Conservation (phyloP, 352 stramenopile species). For the Saprolegnia parasitica region DNA sequence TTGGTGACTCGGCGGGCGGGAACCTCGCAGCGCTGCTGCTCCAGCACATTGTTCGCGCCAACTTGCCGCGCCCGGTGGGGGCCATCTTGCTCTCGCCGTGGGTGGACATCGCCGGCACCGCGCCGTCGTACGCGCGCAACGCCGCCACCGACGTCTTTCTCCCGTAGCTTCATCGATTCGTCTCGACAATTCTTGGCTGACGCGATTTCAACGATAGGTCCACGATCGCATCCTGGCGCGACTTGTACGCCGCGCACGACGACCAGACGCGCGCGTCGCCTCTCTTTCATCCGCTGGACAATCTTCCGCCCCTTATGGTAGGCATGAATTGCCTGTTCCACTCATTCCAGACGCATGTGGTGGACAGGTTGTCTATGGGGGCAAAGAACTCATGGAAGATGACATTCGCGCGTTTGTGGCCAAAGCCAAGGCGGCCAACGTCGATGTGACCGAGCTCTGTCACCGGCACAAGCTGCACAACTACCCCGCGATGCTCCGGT, state of each 20-base stretch:
- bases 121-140: slow-evolving; percentile 12
- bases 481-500: slow-evolving; percentile 6
- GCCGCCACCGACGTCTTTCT: slow-evolving; percentile 20
- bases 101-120: slow-evolving; percentile 10
- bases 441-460: slow-evolving; percentile 12
- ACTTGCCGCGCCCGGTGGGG: neutral
- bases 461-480: slow-evolving; percentile 20
- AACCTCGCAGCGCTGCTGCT: neutral
- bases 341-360: neutral
- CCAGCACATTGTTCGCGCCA: neutral
- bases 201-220: slow-evolving; percentile 3
- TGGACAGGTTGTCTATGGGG: slow-evolving; percentile 19
- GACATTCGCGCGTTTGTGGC: slow-evolving; percentile 21
- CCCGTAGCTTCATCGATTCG: no score
- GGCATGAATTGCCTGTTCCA: no score
- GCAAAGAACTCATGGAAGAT: slow-evolving; percentile 23
- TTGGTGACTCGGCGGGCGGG: neutral
- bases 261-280: neutral
- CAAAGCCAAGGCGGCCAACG: neutral
- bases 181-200: neutral
- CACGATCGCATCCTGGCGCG: slow-evolving; percentile 2
- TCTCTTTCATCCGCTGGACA: neutral
- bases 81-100: slow-evolving; percentile 21
- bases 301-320: neutral
- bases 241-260: slow-evolving; percentile 1